Evolutionary conservation across 305 asterid species (phyloP).

Genomic region (Fraxinus albicans): DNA sequence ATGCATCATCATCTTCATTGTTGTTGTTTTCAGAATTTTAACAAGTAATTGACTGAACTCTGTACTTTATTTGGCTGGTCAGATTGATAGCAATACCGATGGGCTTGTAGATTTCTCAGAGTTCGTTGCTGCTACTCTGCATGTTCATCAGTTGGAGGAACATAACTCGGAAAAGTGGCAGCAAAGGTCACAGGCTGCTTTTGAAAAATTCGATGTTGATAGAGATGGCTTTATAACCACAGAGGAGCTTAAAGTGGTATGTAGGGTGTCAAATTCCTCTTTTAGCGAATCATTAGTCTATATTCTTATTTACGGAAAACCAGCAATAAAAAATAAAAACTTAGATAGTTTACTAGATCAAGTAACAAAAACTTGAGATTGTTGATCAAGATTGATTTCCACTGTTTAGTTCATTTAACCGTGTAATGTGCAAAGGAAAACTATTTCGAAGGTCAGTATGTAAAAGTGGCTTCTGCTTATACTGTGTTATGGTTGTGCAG

Average conservation of each 20-base stretch:
- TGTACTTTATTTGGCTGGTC: conserved; percentile 30
- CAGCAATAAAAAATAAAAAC: not conserved
- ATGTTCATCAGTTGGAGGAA: conserved; percentile 92
- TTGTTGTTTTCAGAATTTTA: not conserved
- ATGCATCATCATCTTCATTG: not conserved
- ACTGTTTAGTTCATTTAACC: not conserved
- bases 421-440: not conserved
- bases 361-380: not conserved
- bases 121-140: conserved; percentile 94
- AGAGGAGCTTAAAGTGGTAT: conserved; percentile 87
- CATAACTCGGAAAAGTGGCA: conserved; percentile 85
- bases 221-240: conserved; percentile 88
- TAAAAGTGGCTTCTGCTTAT: not conserved
- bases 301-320: not conserved
- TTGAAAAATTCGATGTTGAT: conserved; percentile 89
- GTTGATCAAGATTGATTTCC: not conserved
- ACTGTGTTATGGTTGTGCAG: conserved; percentile 40
- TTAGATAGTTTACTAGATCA: not conserved
- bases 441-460: not conserved
- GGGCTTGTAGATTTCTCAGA: conserved; percentile 96
- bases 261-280: conserved; percentile 14
- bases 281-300: not conserved
- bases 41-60: conserved; percentile 1
- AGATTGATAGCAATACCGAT: conserved; percentile 94
- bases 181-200: conserved; percentile 76